Evolutionary conservation across 2,329 filamentous ascomycete genomes (phyloP).

Genomic region (Hymenoscyphus linearis): DNA sequence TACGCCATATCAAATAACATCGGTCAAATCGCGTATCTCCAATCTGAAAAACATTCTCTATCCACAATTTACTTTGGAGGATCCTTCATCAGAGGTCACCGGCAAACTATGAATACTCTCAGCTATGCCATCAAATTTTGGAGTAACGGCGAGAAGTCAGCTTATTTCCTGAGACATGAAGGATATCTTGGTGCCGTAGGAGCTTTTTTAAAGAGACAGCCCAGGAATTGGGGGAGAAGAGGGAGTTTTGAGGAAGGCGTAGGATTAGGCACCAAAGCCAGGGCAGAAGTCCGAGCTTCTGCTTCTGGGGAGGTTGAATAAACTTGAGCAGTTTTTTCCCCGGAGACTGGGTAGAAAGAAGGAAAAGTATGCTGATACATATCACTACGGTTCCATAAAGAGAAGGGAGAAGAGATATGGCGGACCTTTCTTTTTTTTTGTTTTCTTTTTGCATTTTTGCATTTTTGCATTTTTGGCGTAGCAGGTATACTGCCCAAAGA

Average conservation of each 20-base stretch:
- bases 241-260: slow-evolving; percentile 48
- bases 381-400: neutral
- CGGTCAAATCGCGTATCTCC: slow-evolving; percentile 95
- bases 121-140: slow-evolving; percentile 97
- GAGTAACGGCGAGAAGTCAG: slow-evolving; percentile 89
- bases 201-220: slow-evolving; percentile 87
- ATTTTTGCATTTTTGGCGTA: neutral
- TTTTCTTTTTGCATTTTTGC: no score
- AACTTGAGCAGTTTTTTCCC: neutral
- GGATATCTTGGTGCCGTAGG: slow-evolving; percentile 92
- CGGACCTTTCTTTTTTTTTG: neutral
- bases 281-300: slow-evolving; percentile 21
- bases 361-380: neutral
- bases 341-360: neutral
- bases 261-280: slow-evolving; percentile 16
- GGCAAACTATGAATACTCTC: slow-evolving; percentile 96
- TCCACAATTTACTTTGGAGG: slow-evolving; percentile 97
- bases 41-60: slow-evolving; percentile 87
- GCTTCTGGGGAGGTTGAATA: neutral
- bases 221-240: slow-evolving; percentile 82
- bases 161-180: slow-evolving; percentile 92
- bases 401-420: neutral
- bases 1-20: slow-evolving; percentile 98
- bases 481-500: neutral
- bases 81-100: slow-evolving; percentile 91